Percentiles rank a stretch among this genome's conserved stretches.
Conservation (phyloP, 805 yeast species). For the Saturnispora saitoi region DNA sequence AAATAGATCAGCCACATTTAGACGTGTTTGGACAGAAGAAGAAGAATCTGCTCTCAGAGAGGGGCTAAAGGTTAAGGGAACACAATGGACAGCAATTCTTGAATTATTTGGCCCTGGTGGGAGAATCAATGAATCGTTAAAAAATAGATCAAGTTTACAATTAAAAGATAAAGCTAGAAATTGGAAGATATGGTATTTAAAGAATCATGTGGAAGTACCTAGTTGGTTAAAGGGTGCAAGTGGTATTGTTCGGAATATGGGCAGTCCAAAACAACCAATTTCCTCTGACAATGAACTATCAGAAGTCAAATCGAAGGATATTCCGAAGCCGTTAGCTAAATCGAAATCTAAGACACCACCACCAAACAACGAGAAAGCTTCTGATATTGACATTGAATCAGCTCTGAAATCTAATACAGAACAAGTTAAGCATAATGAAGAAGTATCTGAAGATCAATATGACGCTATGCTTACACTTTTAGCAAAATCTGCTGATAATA, state of each 20-base stretch:
- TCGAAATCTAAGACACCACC: conserved; percentile 4
- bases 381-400: neutral
- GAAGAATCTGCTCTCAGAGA: conserved; percentile 80
- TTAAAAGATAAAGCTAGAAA: conserved; percentile 94
- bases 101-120: conserved; percentile 96
- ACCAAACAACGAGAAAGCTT: neutral
- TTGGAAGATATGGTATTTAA: conserved; percentile 81
- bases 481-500: conserved; percentile 10
- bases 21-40: conserved; percentile 79
- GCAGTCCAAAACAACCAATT: neutral
- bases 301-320: neutral
- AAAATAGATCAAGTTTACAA: conserved; percentile 85
- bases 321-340: neutral
- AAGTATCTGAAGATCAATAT: conserved; percentile 15
- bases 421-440: conserved; percentile 14
- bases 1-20: conserved; percentile 27
- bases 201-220: conserved; percentile 71
- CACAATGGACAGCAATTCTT: conserved; percentile 87
- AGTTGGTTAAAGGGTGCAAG: conserved; percentile 75
- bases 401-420: neutral
- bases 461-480: conserved; percentile 18
- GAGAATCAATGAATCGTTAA: conserved; percentile 67
- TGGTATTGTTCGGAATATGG: conserved; percentile 54
- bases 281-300: neutral
- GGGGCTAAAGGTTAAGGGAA: conserved; percentile 79